phyloP scores from a whole-genome alignment of 805 yeast genomes.

The Wickerhamiella bombiphila region DNA sequence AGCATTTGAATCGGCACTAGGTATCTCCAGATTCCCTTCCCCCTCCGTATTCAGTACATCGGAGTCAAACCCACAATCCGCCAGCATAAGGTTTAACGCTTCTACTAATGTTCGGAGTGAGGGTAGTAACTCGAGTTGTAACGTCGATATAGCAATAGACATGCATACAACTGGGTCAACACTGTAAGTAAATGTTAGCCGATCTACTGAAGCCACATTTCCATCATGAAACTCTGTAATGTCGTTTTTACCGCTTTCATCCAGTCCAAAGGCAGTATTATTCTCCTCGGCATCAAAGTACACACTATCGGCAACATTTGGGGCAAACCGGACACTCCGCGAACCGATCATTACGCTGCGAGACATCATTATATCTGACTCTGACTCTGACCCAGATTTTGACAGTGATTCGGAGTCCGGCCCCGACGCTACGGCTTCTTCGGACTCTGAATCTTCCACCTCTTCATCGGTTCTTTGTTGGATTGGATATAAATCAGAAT shows the following conservation, averaged over 20 bases:
- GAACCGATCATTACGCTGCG: conserved; percentile 1
- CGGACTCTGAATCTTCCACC: neutral
- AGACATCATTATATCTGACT: conserved; percentile 1
- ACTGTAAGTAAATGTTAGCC: conserved; percentile 3
- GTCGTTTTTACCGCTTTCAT: no score
- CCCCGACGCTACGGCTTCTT: neutral
- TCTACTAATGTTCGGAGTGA: neutral
- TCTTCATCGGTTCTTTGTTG: no score
- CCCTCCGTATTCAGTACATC: neutral
- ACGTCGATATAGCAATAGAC: neutral
- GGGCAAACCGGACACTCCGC: conserved; percentile 1
- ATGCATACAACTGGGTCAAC: neutral
- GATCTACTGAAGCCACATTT: conserved; percentile 7
- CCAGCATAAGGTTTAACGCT: neutral
- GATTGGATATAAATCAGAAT: no score
- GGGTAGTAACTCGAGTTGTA: neutral
- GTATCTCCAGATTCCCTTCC: neutral
- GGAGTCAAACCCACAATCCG: no score
- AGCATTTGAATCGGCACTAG: neutral
- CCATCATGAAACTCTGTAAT: neutral
- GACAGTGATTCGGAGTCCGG: neutral
- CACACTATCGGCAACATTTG: conserved; percentile 5
- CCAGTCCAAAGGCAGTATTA: neutral
- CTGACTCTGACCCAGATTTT: neutral
- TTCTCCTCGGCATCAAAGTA: conserved; percentile 8